Conservation (phyloP, 2,329 filamentous ascomycete species). For the Podosphaera fusca region DNA sequence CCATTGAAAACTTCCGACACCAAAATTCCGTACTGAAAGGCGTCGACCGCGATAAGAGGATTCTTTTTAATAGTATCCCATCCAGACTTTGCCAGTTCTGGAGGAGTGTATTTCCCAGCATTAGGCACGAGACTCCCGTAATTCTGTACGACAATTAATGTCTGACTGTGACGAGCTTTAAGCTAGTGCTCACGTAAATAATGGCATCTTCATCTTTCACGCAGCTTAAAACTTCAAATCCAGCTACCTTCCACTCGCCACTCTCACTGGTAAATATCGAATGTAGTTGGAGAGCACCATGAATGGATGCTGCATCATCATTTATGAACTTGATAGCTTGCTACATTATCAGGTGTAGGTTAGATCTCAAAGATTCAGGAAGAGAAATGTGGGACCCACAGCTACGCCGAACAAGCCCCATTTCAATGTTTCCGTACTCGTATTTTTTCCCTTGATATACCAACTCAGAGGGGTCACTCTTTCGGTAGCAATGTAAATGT, state of each 20-base stretch:
- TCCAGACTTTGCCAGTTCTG: conserved; percentile 65
- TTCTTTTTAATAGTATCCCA: conserved; percentile 79
- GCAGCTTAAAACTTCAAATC: conserved; percentile 81
- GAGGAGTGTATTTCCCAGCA: conserved; percentile 60
- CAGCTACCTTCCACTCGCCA: conserved; percentile 90
- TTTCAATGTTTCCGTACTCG: conserved; percentile 83
- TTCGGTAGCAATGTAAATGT: conserved; percentile 93
- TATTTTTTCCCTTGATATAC: conserved; percentile 70
- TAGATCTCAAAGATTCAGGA: not conserved
- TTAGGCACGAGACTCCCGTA: conserved; percentile 78
- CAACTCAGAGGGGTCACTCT: conserved; percentile 67
- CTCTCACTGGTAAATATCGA: conserved; percentile 89
- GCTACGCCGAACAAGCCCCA: conserved; percentile 83
- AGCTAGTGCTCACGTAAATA: conserved; percentile 40
- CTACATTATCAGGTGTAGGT: conserved; percentile 18
- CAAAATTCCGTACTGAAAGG: conserved; percentile 65
- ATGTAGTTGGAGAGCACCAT: conserved; percentile 63
- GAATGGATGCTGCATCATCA: conserved; percentile 72
- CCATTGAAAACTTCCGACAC: conserved; percentile 88
- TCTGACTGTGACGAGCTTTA: not conserved
- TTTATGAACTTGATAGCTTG: conserved; percentile 94
- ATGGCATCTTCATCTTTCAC: conserved; percentile 90
- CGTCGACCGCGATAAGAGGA: conserved; percentile 61
- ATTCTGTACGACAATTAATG: conserved; percentile 25
- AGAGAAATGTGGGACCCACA: conserved; percentile 22